Evolutionary conservation across 148 eudicot species (phyloP).

Genomic region (Silene conica): DNA sequence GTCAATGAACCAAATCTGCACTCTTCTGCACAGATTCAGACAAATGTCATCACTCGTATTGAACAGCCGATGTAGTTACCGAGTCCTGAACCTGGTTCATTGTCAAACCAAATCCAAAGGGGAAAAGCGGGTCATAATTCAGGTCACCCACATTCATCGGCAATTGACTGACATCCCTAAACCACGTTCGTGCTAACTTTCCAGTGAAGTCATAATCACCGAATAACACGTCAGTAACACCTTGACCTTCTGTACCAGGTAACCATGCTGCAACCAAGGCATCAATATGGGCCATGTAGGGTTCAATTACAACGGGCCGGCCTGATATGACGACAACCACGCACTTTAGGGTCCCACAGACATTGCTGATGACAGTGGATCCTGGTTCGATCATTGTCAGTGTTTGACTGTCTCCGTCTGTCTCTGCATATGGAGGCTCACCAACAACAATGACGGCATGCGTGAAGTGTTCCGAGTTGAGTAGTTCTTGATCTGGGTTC

Average conservation of each 20-base stretch:
- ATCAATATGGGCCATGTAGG: conserved; percentile 25
- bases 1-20: not conserved
- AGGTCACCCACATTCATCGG: conserved; percentile 33
- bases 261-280: conserved; percentile 38
- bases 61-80: not conserved
- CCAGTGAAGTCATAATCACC: conserved; percentile 35
- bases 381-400: conserved; percentile 35
- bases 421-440: conserved; percentile 30
- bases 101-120: conserved; percentile 30
- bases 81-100: not conserved
- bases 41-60: conserved; percentile 11
- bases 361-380: conserved; percentile 18
- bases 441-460: conserved; percentile 28
- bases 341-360: conserved; percentile 25
- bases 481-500: conserved; percentile 25
- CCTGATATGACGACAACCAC: conserved; percentile 30
- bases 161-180: conserved; percentile 27
- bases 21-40: not conserved
- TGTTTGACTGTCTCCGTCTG: conserved; percentile 27
- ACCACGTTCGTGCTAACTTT: conserved; percentile 32
- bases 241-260: conserved; percentile 36
- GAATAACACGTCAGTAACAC: conserved; percentile 30
- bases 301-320: conserved; percentile 35
- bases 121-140: conserved; percentile 33
- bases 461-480: conserved; percentile 24